Evolutionary conservation across 2,329 filamentous ascomycete genomes (phyloP), one percentile per base, ranked within the genome.

Genomic region (Aureobasidium mangrovei): DNA sequence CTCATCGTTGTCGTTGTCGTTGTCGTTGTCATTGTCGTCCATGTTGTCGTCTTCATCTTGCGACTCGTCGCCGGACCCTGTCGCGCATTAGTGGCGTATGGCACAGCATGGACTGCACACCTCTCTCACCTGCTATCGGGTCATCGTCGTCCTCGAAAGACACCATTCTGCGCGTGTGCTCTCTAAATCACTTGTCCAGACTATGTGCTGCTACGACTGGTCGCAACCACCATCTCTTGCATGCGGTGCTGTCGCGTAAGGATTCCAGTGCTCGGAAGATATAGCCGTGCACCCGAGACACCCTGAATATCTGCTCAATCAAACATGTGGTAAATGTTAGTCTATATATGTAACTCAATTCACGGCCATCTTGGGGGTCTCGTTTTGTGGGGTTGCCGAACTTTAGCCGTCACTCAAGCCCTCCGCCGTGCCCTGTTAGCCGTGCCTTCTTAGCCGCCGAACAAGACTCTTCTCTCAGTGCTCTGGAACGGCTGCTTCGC

Each of bases 71-170:
- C 67, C 64, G 24, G 67, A 70, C 42, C 62, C 67, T 61, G 31
- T n/a, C 4, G 3, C 5, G 1, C 2, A n/a, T 52, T 7, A 52
- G 31, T 12, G 5, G 18, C 4, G 3, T 27, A 12, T n/a, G 2
- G 4, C 10, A 6, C 1, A 8, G 6, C 2, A 1, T 5, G 7
- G 3, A 3, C 4, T 8, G 27, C 28, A 29, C 4, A 8, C 3
- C 2, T 44, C 3, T 10, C 7, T 31, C 28, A 51, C 62, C 67
- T 59, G 54, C 58, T 24, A 62, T 63, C 3, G 57, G 62, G 41
- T 67, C 67, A 27, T 69, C 72, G 56, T 76, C 74, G 57, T 76
- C 74, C 59, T 75, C 72, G 59, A 74, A 75, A 57, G 72, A 70
- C 26, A 65, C 68, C 67, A 69, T 70, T 24, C 28, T 57, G 42